phyloP scores from a whole-genome alignment of 2,329 filamentous ascomycete species.

The Pseudopithomyces chartarum region DNA sequence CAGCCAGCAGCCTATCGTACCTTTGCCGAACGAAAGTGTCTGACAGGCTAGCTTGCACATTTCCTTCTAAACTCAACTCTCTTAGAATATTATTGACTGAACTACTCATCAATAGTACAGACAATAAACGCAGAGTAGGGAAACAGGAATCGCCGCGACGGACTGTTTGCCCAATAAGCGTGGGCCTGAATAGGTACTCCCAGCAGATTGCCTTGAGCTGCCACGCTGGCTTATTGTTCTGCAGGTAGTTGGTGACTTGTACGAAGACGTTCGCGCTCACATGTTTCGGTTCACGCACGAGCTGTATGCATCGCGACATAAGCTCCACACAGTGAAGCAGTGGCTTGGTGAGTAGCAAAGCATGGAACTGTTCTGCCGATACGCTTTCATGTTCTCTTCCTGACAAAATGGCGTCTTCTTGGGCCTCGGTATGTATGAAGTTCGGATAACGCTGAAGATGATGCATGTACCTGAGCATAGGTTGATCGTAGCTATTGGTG shows the following conservation, averaged over 20 bases:
- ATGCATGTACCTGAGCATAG: neutral
- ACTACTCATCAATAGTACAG: neutral
- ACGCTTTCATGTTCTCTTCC: neutral
- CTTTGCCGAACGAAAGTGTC: neutral
- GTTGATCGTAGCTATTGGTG: neutral
- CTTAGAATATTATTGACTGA: neutral
- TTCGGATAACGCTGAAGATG: neutral
- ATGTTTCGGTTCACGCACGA: neutral
- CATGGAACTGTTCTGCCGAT: neutral
- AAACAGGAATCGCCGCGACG: no score
- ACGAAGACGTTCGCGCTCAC: neutral
- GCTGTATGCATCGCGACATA: neutral
- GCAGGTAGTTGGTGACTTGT: neutral
- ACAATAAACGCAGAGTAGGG: neutral
- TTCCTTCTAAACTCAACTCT: neutral
- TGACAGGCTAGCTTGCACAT: neutral
- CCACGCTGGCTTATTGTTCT: neutral
- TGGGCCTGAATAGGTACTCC: neutral
- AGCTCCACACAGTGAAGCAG: neutral
- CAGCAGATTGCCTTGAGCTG: neutral
- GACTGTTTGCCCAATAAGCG: no score
- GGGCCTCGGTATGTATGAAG: neutral
- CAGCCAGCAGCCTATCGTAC: neutral
- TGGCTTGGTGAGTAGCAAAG: neutral
- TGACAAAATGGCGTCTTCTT: neutral